These are phyloP conservation scores for Syzygium jambos DNA, from an alignment of 345 rosid genomes.

Conservation along the genomic window DNA sequence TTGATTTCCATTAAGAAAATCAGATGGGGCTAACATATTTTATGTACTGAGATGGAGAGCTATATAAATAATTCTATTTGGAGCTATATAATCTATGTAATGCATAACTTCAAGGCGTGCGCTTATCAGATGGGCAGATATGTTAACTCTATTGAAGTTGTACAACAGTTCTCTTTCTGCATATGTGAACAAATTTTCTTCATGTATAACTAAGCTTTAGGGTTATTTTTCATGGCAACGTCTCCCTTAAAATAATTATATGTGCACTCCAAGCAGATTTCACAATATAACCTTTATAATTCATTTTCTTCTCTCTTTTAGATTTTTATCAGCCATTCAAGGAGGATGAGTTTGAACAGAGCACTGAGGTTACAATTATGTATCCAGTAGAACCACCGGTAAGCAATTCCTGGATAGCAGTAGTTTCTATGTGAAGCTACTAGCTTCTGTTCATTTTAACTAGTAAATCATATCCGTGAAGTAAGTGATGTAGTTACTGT, in stretches of 20 bases:
- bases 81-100: neutral
- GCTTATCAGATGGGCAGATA: neutral
- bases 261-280: neutral
- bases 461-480: neutral
- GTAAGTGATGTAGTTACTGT: neutral
- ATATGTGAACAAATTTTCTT: neutral
- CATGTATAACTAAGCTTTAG: neutral
- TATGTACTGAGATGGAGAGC: neutral
- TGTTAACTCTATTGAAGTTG: neutral
- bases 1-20: neutral
- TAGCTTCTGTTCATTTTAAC: neutral
- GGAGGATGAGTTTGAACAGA: conserved; percentile 87
- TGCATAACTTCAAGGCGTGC: neutral
- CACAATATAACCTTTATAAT: neutral
- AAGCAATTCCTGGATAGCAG: conserved; percentile 1
- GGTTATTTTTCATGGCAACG: neutral
- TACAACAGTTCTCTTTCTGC: neutral
- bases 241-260: neutral
- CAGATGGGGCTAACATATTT: neutral
- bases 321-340: conserved; percentile 86
- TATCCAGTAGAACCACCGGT: conserved; percentile 89
- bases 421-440: neutral
- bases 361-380: conserved; percentile 72
- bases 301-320: conserved; percentile 8
- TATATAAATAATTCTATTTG: neutral